Percentiles rank a stretch among this genome's conserved stretches.
Conservation (phyloP, 106 monocot species). For the Acorus gramineus region DNA sequence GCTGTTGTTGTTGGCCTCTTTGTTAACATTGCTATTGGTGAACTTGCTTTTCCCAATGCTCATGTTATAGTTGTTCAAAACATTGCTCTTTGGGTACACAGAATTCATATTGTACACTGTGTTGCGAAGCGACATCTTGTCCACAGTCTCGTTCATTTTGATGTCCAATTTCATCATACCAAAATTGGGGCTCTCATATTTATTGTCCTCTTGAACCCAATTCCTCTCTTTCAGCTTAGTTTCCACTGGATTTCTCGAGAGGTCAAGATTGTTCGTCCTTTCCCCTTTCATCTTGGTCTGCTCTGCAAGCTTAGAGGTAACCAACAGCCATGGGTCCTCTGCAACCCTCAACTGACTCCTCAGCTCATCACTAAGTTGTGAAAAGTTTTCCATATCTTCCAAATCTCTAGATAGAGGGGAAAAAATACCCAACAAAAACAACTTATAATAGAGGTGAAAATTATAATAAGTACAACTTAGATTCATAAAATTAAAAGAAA, state of each 20-base stretch:
- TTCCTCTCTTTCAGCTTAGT: conserved; percentile 53
- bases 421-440: no score
- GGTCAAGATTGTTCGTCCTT: conserved; percentile 56
- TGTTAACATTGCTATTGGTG: conserved; percentile 10
- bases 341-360: conserved; percentile 61
- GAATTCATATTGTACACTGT: conserved; percentile 39
- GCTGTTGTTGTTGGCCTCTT: conserved; percentile 13
- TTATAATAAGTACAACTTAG: no score
- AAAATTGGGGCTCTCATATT: conserved; percentile 45
- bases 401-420: neutral
- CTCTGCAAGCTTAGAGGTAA: conserved; percentile 78
- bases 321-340: conserved; percentile 73
- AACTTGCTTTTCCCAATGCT: conserved; percentile 8
- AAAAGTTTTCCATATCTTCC: conserved; percentile 58
- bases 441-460: no score
- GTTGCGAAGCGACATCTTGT: conserved; percentile 36
- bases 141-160: conserved; percentile 49
- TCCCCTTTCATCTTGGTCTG: conserved; percentile 41
- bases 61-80: conserved; percentile 24
- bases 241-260: conserved; percentile 27
- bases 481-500: no score
- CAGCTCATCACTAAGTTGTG: conserved; percentile 79
- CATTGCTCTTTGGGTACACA: conserved; percentile 24
- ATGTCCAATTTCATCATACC: conserved; percentile 53
- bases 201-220: conserved; percentile 48